These are phyloP conservation scores for Pleurotus djamor DNA, from an alignment of 768 basidiomycete genomes.

Conservation along the genomic window DNA sequence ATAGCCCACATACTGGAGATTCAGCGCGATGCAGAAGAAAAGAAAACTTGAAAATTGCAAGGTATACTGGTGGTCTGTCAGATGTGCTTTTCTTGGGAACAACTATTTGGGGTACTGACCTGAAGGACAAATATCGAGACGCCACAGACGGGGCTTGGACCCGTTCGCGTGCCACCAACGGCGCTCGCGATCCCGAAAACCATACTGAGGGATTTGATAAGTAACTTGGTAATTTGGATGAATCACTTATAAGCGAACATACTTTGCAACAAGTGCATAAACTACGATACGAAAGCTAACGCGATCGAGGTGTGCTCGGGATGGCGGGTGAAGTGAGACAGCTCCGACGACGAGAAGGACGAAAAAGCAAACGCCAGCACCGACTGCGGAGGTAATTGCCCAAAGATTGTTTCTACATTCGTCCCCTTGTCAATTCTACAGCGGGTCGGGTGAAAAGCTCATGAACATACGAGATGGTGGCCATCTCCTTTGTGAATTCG, in stretches of 20 bases:
- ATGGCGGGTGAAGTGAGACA: background rate
- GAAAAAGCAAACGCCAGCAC: background rate
- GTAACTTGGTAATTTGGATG: background rate
- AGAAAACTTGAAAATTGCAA: constrained; percentile 19
- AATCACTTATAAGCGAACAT: background rate
- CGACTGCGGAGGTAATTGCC: background rate
- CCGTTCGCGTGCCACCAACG: constrained; percentile 12
- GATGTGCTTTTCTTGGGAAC: background rate
- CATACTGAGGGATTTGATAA: constrained; percentile 9
- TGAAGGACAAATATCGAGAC: constrained; percentile 18
- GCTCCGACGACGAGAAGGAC: background rate
- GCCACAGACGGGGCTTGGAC: constrained; percentile 13
- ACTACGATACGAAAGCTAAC: constrained; percentile 18
- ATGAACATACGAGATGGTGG: background rate
- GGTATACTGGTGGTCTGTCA: constrained; percentile 9
- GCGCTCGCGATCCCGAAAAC: constrained; percentile 17
- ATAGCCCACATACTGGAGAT: constrained; percentile 15
- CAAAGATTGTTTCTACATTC: background rate
- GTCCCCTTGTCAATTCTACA: background rate
- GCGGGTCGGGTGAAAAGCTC: background rate
- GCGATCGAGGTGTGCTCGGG: constrained; percentile 13
- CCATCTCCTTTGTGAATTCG: background rate
- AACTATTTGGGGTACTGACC: background rate
- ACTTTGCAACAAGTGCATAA: constrained; percentile 17
- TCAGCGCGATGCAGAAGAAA: constrained; percentile 17